Evolutionary conservation across 164 flowering plant genomes (phyloP), one percentile per base, ranked within the genome.

Genomic region (Aristolochia contorta): DNA sequence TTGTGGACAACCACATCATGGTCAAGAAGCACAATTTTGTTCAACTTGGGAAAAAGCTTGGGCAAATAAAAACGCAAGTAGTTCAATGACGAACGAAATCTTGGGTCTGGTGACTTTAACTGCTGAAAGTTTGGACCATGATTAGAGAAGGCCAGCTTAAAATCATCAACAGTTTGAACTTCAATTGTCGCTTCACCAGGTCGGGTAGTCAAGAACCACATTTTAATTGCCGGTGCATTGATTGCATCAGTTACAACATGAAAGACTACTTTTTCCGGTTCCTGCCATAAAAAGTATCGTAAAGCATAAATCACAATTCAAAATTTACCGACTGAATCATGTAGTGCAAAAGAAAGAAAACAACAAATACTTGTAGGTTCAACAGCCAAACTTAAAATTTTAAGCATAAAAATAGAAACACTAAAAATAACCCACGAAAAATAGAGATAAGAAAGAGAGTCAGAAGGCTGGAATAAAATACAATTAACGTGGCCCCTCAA

Each of bases 1-100:
- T 72, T 78, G 74, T 80, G 88, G 30, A 91, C 99, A 59, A 91
- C 96, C 77, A 94, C 97, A 75, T 94, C 99, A 76, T 94, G 96
- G 64, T 91, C 97, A 62, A 94, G 82, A 50, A 91, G 75, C 67
- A 94, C 78, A 65, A 94, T 72, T 77, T 82, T 89, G 54, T 84
- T 63, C 68, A 91, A 72, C 24, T 12, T 54, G 43, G 99, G 97
- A 69, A 88, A 94, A 52, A 91, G 37, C 62, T 91, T 85, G 16
- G 96, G 95, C 23, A 94, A 76, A 76, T 85, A 84, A 64, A 94
- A 87, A 0, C 93, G 89, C 21, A 87, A 88, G 72, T 86, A 86
- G 75, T 91, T 85, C 59, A 91, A 75, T 5, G 74, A 66, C 27
- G 92, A 85, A 58, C 75, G 57, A 70, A 65, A 88, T 85, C 87